A percentile compares a stretch with the other conserved stretches of the same genome.
Evolutionary conservation across 192 early-diverging fungal genomes (phyloP).

Genomic region (Coemansia sp.): DNA sequence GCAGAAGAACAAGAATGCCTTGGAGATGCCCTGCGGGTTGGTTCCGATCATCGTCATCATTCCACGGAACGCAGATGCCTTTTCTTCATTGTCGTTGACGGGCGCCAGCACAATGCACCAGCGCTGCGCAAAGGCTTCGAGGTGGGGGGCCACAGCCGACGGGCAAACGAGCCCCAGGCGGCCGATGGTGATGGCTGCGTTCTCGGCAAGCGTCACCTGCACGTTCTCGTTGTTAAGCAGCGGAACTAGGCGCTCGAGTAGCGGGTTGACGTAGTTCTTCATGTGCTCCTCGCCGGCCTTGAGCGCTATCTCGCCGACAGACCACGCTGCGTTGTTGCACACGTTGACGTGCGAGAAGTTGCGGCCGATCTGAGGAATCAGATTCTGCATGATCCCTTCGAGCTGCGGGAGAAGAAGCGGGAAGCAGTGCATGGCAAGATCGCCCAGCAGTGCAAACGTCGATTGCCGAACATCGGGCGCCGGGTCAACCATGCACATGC

Average conservation of each 20-base stretch:
- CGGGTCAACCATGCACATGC: conserved; percentile 77
- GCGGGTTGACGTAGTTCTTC: conserved; percentile 73
- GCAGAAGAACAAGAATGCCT: conserved; percentile 76
- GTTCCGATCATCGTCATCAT: conserved; percentile 89
- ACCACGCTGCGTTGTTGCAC: conserved; percentile 99
- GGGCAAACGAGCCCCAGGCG: conserved; percentile 90
- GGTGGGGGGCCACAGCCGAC: conserved; percentile 78
- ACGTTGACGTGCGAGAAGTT: conserved; percentile 68
- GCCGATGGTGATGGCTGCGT: conserved; percentile 97
- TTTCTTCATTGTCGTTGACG: conserved; percentile 95
- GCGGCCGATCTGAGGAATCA: conserved; percentile 74
- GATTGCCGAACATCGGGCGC: conserved; percentile 89
- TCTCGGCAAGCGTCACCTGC: conserved; percentile 85
- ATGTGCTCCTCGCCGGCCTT: conserved; percentile 76
- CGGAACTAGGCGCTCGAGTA: conserved; percentile 85
- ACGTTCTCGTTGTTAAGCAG: conserved; percentile 71
- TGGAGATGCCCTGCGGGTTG: conserved; percentile 84
- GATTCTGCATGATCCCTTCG: conserved; percentile 76
- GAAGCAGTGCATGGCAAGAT: conserved; percentile 93
- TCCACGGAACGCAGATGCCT: conserved; percentile 94
- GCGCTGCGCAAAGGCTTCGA: conserved; percentile 78
- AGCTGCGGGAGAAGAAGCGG: conserved; percentile 79
- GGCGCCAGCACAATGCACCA: conserved; percentile 82
- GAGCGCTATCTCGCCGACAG: conserved; percentile 94
- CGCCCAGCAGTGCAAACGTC: conserved; percentile 95